Base-by-base conservation (phyloP, 108 stramenopile genomes). In the Nitzschia inconspicua region DNA sequence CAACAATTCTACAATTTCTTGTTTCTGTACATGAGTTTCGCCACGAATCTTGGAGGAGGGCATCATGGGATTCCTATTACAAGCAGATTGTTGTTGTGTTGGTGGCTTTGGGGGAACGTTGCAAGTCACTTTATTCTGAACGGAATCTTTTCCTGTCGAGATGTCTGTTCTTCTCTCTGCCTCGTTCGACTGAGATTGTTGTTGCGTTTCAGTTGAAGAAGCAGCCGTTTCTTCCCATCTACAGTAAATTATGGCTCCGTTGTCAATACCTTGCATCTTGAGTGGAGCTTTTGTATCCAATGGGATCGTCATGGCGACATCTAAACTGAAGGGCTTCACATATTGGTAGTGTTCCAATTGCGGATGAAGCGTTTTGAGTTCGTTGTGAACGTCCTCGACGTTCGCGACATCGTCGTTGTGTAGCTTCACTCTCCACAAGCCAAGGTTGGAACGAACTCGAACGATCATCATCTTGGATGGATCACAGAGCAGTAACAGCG, bases 211-310 rank as follows among this genome's bases (percentile, higher is more conserved):
- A 13, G 7, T 46, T 30, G 22, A 11, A 36, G 24, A 10, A 9
- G 18, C 20, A 4, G 47, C 60, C 22, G 31, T 42, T 41, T 65
- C 50, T 53, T 68, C 44, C 25, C 61, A 39, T 2, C 60, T 60
- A 34, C 68, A 70, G 46, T 61, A 70, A 16, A 70, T 53, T 60
- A 70, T 70, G 13, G 50, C 16, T 18, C 68, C 68, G 26, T 70
- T 60, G 0, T 24, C 30, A 8, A 70, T 24, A 34, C 68, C 68
- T 27, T 59, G 53, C 18, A 14, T 42, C 3, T 40, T 9, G 46
- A 70, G 44, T 7, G 60, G 52, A 26, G 55, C 7, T 13, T 34
- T 25, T 26, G 29, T 22, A 10, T 43, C 44, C 10, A 70, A 35
- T 37, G 44, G 52, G 19, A 47, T 32, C 37, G 39, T 34, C 9